phyloP scores from a whole-genome alignment of 2,329 filamentous ascomycete species.

The Fusarium sambucinum region DNA sequence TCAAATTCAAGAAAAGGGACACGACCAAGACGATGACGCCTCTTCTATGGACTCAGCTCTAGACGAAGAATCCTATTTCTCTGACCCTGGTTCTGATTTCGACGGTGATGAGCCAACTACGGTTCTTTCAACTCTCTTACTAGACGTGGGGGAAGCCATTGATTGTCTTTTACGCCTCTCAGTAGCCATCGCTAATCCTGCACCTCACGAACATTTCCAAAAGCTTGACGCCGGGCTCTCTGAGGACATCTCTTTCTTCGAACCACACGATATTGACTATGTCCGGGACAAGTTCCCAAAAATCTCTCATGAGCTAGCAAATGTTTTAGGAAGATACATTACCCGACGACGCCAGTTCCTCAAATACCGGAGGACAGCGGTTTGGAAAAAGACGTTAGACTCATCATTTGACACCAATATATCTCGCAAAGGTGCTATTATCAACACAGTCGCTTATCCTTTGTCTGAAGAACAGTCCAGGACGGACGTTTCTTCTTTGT shows the following conservation, averaged over 20 bases:
- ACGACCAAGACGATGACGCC: rapidly evolving
- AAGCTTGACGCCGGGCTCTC: constrained; percentile 10
- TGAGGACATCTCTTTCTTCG: constrained; percentile 43
- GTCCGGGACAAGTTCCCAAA: constrained; percentile 51
- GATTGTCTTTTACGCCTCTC: constrained; percentile 53
- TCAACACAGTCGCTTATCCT: no score
- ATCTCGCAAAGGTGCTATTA: no score
- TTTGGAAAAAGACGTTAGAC: no score
- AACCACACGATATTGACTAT: constrained; percentile 46
- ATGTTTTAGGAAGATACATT: constrained; percentile 51
- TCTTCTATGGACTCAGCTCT: rapidly evolving
- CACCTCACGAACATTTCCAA: constrained; percentile 51
- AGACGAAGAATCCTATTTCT: background rate
- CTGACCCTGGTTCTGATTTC: background rate
- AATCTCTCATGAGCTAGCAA: constrained; percentile 21
- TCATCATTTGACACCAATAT: no score
- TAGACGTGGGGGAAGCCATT: constrained; percentile 46
- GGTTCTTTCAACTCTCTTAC: constrained; percentile 11
- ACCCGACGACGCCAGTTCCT: constrained; percentile 53
- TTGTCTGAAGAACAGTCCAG: no score
- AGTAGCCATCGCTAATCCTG: constrained; percentile 54
- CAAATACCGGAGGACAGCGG: no score
- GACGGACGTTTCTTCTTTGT: no score
- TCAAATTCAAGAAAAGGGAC: rapidly evolving
- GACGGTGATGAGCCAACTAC: rapidly evolving